phyloP scores from a whole-genome alignment of 2,329 filamentous ascomycete genomes.

The Hypocrella siamensis region DNA sequence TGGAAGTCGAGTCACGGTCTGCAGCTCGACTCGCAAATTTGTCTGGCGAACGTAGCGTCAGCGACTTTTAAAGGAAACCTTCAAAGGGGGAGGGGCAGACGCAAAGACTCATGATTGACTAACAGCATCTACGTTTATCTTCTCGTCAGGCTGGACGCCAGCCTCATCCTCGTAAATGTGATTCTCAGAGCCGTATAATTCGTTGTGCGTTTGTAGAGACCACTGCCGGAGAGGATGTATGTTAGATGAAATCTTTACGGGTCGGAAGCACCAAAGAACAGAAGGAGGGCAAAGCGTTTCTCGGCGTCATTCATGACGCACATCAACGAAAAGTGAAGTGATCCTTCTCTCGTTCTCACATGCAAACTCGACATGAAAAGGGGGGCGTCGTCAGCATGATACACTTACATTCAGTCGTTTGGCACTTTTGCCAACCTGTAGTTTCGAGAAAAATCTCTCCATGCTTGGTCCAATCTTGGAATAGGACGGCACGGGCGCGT shows the following conservation, averaged over 20 bases:
- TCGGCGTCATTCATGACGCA: too few relatives aligned
- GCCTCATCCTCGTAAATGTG: conserved; percentile 18
- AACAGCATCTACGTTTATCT: conserved; percentile 23
- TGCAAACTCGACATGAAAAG: neutral
- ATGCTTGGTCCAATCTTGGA: conserved; percentile 38
- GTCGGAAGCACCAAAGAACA: too few relatives aligned
- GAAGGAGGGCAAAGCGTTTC: too few relatives aligned
- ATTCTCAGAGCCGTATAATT: conserved; percentile 23
- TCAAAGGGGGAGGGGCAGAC: neutral
- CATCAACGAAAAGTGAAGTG: neutral
- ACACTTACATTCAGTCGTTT: conserved; percentile 32
- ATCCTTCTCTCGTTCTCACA: too few relatives aligned
- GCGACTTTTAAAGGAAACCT: neutral
- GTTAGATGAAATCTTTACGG: too few relatives aligned
- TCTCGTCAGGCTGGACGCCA: conserved; percentile 15
- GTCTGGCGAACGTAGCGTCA: conserved; percentile 10
- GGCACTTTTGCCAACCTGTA: conserved; percentile 30
- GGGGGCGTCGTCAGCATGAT: too few relatives aligned
- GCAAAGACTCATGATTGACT: too few relatives aligned
- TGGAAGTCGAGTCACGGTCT: conserved; percentile 34
- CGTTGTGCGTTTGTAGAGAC: conserved; percentile 27
- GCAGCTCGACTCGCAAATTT: conserved; percentile 30
- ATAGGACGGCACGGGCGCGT: conserved; percentile 35
- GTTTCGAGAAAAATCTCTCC: conserved; percentile 34
- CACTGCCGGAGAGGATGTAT: conserved; percentile 19